Base-by-base conservation (phyloP, 148 eudicot species). In the Salicornia ramosissima region DNA sequence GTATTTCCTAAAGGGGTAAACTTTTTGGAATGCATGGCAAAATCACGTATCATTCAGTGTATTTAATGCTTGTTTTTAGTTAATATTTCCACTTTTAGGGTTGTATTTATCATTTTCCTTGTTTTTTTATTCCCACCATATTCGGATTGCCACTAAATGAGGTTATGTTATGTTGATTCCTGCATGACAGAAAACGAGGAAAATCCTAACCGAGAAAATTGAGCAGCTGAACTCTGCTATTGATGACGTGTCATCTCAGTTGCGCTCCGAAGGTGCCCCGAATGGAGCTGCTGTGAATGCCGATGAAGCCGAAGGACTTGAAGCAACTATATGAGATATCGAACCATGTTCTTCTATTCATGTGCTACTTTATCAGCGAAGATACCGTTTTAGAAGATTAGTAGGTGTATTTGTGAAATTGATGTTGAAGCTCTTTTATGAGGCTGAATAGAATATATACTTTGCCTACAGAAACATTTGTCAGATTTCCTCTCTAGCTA, bases 171-270 rank as follows among this genome's bases (percentile, higher is more conserved):
- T 67, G 50, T 42, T 68, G 53, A 30, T 68, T 29, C 42, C 10
- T 76, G 55, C 21, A 73, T 61, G 76, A 46, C 90, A 88, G 98
- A 88, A 67, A 80, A 83, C 90, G 45, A 87, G 94, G 62, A 74
- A 86, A 78, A 82, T 81, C 45, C 83, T 90, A 70, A 76, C 86
- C 1, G 81, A 87, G 78, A 92, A 90, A 88, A 90, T 92, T 54
- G 94, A 85, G 59, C 87, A 93, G 78, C 76, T 90, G 79, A 90
- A 90, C 84, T 82, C 86, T 15, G 92, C 98, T 11, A 90, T 93
- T 25, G 98, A 90, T 75, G 86, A 86, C 46, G 86, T 83, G 34
- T 86, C 96, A 47, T 26, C 81, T 65, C 95, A 86, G 83, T 73
- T 86, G 51, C 83, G 83, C 47, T 56, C 94, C 26, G 95, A 79